Base-by-base conservation (phyloP, 192 early-diverging fungal species). In the Linnemannia exigua region DNA sequence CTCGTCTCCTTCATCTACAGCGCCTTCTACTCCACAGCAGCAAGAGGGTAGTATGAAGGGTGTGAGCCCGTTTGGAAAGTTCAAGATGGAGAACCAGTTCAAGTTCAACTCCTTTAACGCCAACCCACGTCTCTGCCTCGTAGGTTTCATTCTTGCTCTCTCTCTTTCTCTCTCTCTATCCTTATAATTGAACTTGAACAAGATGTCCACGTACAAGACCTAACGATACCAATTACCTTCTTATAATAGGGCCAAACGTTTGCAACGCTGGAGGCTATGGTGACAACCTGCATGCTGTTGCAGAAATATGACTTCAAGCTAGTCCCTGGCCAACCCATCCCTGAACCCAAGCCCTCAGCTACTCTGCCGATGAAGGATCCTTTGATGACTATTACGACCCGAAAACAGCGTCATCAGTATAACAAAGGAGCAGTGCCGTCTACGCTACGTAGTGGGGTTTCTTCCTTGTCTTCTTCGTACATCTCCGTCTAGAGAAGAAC, bases 91-190 rank as follows among this genome's bases (percentile, higher is more conserved):
- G 70, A 81, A 52, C 28, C 88, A 75, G 25, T 91, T 80, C 78
- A 89, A 91, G 81, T 93, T 88, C 68, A 76, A 90, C n/a, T 90
- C 87, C 5, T 93, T 94, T 87, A 88, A 94, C 72, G 90, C 88
- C 25, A 91, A 90, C 50, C 93, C 93, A 54, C 79, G 90, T 50
- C 54, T 86, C 48, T 89, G 88, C 44, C 61, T 89, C 35, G 51
- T 74, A 72, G 48, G 70, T 72, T 15, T 63, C 28, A n/a, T 19
- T 61, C 54, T 61, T n/a, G 3, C 20, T 2, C 8, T 22, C 68
- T 9, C 12, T 37, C 68, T 22, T 36, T 36, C 19, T 67, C 36
- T 20, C n/a, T n/a, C n/a, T 33, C 28, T 33, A 3, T 3, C 58
- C 28, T 63, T 2, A 7, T 1, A 25, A 16, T 3, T 22, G 20